Evolutionary conservation across 306 rosid genomes (phyloP), one percentile per base, ranked within the genome.

Genomic region (Trichosanthes truncata): DNA sequence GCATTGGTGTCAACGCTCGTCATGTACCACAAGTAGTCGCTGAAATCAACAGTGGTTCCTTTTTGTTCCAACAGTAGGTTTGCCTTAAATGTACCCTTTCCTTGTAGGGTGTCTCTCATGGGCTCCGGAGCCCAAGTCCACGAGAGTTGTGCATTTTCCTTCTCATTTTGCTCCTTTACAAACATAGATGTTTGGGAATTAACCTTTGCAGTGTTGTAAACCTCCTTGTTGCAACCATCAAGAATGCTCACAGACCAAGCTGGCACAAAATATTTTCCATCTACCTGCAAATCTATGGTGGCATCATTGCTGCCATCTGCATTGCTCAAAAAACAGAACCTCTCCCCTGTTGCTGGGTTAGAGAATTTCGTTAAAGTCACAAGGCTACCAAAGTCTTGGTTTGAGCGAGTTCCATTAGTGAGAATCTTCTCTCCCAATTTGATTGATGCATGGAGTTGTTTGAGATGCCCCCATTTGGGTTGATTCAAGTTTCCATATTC

Each of bases 101-200:
- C 86, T 36, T 87, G 79, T 4, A 61, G 15, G 53, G 83, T 80
- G 67, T 77, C 65, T 17, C 81, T 78, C 48, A 81, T 57, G 35
- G 26, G 77, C 76, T 90, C 92, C 9, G 89, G 60, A 67, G 84
- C 82, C 92, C 92, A 90, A 4, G 43, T 8, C 90, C 92, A 90
- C 0, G 61, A 79, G 17, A 85, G 81, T 29, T 88, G 35, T 29
- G 1, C 7, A 26, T 80, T 81, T 62, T 78, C 88, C 5, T 84
- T 85, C 56, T 79, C 62, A 55, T 61, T 85, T 23, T 51, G 5
- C 60, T 10, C 78, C 61, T 84, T 84, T 21, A 59, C 82, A 85
- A 84, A 88, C 1, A 87, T 0, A 18, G 87, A 82, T 41, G 92
- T 88, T 87, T 90, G 94, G 3, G 84, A 85, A 81, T 80, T 88